Evolutionary conservation across 441 rosid species (phyloP).

Genomic region (Biscutella auriculata): DNA sequence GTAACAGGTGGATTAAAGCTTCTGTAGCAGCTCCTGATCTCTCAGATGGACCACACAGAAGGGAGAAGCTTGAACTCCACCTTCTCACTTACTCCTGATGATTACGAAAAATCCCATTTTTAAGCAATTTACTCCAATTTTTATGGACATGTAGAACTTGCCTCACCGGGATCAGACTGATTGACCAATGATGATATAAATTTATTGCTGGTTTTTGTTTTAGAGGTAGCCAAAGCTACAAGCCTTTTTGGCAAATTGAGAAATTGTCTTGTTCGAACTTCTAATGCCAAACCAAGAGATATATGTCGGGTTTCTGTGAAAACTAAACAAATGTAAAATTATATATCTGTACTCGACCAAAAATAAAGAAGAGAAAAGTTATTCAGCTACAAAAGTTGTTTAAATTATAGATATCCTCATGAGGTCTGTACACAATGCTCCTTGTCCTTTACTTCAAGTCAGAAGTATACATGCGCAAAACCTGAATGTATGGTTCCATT

Average conservation of each 20-base stretch:
- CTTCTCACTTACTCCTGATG: constrained; percentile 12
- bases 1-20: constrained; percentile 82
- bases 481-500: not conserved
- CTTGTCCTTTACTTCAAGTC: not conserved
- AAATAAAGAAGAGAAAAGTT: not conserved
- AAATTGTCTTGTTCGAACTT: constrained; percentile 1
- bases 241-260: constrained; percentile 1
- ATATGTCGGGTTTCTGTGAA: not conserved
- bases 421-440: not conserved
- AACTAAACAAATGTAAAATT: not conserved
- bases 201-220: not conserved
- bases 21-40: constrained; percentile 27
- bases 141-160: not conserved
- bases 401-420: constrained; percentile 2
- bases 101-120: constrained; percentile 17
- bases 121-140: not conserved
- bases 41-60: constrained; percentile 9
- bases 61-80: not conserved
- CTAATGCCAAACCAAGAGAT: not conserved
- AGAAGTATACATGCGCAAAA: not conserved
- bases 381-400: not conserved
- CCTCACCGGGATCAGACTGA: not conserved
- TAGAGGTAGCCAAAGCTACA: not conserved
- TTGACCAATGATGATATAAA: constrained; percentile 7
- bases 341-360: too few relatives aligned